Conservation (phyloP, 169 alveolate genomes). For the Ichthyophthirius multifiliis region DNA sequence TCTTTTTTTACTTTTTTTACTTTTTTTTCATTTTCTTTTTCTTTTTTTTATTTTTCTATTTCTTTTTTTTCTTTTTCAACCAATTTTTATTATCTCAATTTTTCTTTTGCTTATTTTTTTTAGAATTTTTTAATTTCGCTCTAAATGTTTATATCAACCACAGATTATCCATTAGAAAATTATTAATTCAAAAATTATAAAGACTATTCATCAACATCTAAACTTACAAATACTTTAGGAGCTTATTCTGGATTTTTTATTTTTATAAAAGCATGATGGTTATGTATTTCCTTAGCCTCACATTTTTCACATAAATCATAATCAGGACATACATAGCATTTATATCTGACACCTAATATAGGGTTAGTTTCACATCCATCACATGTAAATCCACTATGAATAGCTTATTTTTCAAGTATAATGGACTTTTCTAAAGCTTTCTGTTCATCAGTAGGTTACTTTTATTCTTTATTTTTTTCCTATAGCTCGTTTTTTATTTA, state of each 20-base stretch:
- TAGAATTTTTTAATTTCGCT: not conserved
- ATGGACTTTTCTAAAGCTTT: not conserved
- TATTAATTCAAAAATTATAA: not conserved
- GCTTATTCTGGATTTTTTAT: conserved; percentile 9
- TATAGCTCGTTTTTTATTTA: not conserved
- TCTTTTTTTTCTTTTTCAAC: not conserved
- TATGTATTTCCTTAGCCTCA: conserved; percentile 25
- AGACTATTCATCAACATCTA: not conserved
- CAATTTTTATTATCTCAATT: not conserved
- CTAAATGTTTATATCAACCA: not conserved
- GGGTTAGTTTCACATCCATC: conserved; percentile 77
- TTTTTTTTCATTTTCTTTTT: not conserved
- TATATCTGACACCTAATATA: conserved; percentile 71
- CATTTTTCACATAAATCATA: conserved; percentile 83
- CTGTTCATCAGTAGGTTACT: not conserved
- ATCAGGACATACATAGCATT: conserved; percentile 75
- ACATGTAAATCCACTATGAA: conserved; percentile 58
- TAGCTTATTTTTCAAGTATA: too few relatives aligned
- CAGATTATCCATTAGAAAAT: not conserved
- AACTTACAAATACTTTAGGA: not conserved
- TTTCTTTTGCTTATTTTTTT: not conserved
- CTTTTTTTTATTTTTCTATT: not conserved
- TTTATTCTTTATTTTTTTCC: not conserved
- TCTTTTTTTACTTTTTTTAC: not conserved
- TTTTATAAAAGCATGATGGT: conserved; percentile 11